Evolutionary conservation across 1,284 basidiomycete genomes (phyloP).

Genomic region (Rugosomyces carneus): DNA sequence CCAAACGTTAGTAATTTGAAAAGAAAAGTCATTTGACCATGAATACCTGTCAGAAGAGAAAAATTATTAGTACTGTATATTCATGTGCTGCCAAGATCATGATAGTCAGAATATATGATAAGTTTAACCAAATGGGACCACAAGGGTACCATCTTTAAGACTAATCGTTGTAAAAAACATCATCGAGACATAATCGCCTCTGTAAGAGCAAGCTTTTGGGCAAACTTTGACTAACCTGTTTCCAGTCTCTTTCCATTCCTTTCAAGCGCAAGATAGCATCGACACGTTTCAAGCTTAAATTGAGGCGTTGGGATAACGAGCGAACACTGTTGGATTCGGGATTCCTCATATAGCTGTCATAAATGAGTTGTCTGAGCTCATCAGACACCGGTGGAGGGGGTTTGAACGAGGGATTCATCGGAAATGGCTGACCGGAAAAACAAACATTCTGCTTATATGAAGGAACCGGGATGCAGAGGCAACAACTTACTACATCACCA

Average conservation of each 20-base stretch:
- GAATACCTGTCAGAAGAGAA: slow-evolving; percentile 13
- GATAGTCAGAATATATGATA: slow-evolving; percentile 8
- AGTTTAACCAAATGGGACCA: slow-evolving; percentile 2
- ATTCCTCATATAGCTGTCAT: slow-evolving; percentile 48
- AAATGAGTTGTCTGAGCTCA: slow-evolving; percentile 47
- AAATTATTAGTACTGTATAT: slow-evolving; percentile 10
- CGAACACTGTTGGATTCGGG: slow-evolving; percentile 55
- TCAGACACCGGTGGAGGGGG: slow-evolving; percentile 74
- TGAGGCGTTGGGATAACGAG: slow-evolving; percentile 50
- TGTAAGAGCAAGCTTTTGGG: slow-evolving; percentile 9
- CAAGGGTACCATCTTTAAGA: slow-evolving; percentile 63
- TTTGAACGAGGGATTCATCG: slow-evolving; percentile 73
- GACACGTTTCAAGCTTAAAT: slow-evolving; percentile 68
- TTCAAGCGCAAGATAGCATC: slow-evolving; percentile 78
- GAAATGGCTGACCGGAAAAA: slow-evolving; percentile 58
- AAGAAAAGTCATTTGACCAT: not conserved
- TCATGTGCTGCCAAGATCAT: slow-evolving; percentile 17
- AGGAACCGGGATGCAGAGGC: slow-evolving; percentile 10
- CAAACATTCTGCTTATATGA: slow-evolving; percentile 11
- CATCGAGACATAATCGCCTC: slow-evolving; percentile 27
- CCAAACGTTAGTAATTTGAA: not conserved
- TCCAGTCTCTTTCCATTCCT: slow-evolving; percentile 63
- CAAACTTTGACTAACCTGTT: slow-evolving; percentile 48
- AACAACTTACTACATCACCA: slow-evolving; percentile 44
- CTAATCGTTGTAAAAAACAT: slow-evolving; percentile 75